phyloP scores from a whole-genome alignment of 208 protist genomes.

The Borovskyia barvae region DNA sequence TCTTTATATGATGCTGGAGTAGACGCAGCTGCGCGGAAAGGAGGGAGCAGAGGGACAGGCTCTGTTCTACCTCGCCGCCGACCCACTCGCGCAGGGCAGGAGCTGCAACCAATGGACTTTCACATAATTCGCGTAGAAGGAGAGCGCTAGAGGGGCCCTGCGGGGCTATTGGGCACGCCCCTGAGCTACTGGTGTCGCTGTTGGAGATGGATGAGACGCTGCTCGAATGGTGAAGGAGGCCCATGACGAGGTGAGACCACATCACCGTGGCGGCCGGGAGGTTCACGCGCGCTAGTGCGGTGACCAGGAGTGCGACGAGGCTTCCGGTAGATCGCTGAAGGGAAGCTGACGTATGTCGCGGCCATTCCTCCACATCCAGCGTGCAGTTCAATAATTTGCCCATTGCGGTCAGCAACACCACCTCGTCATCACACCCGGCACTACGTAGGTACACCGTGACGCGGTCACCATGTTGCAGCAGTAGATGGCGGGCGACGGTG shows the following conservation, averaged over 20 bases:
- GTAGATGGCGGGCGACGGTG: slow-evolving; percentile 19
- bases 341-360: not conserved
- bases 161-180: not conserved
- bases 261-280: not conserved
- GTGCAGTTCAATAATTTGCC: no score
- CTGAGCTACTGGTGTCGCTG: not conserved
- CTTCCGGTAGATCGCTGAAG: slow-evolving; percentile 11
- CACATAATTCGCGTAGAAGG: slow-evolving; percentile 22
- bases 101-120: not conserved
- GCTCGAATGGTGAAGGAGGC: slow-evolving; percentile 6
- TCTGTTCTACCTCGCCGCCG: slow-evolving; percentile 2
- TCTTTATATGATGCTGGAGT: not conserved
- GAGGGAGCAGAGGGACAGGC: slow-evolving; percentile 6
- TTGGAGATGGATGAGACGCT: not conserved
- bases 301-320: slow-evolving; percentile 13
- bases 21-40: slow-evolving; percentile 4
- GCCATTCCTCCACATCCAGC: no score
- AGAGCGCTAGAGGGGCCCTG: not conserved
- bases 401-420: no score
- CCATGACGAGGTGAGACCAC: slow-evolving; percentile 6
- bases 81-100: slow-evolving; percentile 15
- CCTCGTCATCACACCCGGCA: not conserved
- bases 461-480: not conserved
- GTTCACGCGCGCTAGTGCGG: not conserved
- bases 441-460: slow-evolving; percentile 12